Base-by-base conservation (phyloP, 306 rosid species). In the Pyrus pyrifolia region DNA sequence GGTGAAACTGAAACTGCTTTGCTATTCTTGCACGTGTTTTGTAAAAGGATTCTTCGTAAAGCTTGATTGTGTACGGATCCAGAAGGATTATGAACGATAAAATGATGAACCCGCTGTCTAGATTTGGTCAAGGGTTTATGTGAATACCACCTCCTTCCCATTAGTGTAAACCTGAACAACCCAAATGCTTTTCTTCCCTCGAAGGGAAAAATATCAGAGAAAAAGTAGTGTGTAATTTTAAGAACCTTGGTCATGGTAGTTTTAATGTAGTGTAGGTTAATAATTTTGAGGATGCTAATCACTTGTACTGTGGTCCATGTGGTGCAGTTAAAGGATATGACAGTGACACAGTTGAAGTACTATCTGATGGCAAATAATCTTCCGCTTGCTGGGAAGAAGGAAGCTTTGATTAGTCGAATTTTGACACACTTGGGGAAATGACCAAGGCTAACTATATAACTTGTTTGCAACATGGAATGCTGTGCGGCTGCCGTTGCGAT, bases 321-420 rank as follows among this genome's bases (percentile, higher is more conserved):
- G 86, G 76, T 84, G 88, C 97, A 94, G 97, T 83, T 91, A 83
- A 88, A 94, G 90, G 96, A 94, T 80, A 70, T 94, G 85, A 89
- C 98, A 1, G 91, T 90, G 46, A 81, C 75, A 57, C 93, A 92
- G 84, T 78, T 94, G 72, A 92, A 92, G 80, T 84, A 76, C 77
- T 94, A 90, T 84, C 88, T 94, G 72, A 74, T 87, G 44, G 93
- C 95, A 17, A 85, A 90, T 63, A 87, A 82, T 82, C 97, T 94
- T 89, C 95, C 98, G 4, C 86, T 91, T 81, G 79, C 91, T 42
- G 97, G 98, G 59, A 94, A 89, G 89, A 94, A 94, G 81, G 97
- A 92, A 74, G 87, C 88, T 70, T 57, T 94, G 82, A 82, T 92
- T 62, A 86, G 89, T 86, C 81, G 97, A 81, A 94, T 94, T 79